Evolutionary conservation across 352 stramenopile genomes (phyloP).

Genomic region (Phytopythium mirpurense): DNA sequence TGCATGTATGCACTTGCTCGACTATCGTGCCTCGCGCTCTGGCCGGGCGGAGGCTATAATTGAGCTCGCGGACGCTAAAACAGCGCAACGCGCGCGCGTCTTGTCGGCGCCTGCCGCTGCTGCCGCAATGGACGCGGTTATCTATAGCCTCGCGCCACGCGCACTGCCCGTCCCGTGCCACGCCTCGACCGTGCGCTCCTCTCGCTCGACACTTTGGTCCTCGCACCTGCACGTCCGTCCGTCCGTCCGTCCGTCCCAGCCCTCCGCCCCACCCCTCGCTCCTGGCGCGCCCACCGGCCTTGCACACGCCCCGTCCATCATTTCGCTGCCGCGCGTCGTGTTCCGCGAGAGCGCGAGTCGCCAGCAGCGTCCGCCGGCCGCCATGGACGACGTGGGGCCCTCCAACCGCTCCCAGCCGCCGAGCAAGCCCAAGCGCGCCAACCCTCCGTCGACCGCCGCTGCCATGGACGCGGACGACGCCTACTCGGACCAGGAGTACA

Average conservation of each 20-base stretch:
- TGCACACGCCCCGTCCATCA: too few relatives aligned
- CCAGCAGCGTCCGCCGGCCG: conserved; percentile 15
- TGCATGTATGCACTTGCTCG: too few relatives aligned
- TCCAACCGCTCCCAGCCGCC: conserved; percentile 42
- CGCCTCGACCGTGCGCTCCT: neutral
- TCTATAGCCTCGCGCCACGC: neutral
- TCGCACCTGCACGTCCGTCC: too few relatives aligned
- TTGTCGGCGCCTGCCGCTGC: too few relatives aligned
- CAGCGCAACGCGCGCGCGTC: too few relatives aligned
- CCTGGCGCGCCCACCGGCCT: too few relatives aligned
- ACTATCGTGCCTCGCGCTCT: too few relatives aligned
- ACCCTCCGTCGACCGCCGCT: conserved; percentile 27
- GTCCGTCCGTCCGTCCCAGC: too few relatives aligned
- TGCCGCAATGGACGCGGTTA: neutral
- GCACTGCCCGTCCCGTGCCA: too few relatives aligned
- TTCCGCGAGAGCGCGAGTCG: conserved; percentile 7
- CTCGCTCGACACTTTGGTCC: conserved; percentile 3
- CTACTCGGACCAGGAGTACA: conserved; percentile 65
- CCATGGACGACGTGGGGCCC: conserved; percentile 47
- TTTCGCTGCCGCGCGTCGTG: conserved; percentile 34
- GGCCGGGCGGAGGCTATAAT: too few relatives aligned
- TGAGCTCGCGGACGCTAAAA: too few relatives aligned
- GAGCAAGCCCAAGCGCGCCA: conserved; percentile 67
- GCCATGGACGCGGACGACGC: conserved; percentile 39
- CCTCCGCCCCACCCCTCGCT: too few relatives aligned